Conservation (phyloP, 441 rosid species). For the Aleurites moluccanus region DNA sequence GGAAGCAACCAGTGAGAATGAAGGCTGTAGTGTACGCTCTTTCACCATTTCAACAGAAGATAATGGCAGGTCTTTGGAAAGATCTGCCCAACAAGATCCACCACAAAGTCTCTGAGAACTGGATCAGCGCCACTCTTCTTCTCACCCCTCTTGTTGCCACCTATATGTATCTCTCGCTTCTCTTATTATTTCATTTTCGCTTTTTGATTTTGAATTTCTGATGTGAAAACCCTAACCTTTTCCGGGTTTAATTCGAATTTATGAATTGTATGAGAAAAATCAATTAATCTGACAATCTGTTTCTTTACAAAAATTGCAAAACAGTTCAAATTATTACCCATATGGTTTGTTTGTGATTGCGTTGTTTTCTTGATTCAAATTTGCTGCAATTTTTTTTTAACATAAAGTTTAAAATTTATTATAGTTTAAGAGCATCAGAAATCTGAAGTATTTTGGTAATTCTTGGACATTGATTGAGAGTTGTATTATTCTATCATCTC, state of each 20-base stretch:
- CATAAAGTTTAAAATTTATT: not conserved
- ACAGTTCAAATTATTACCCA: not conserved
- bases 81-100: conserved; percentile 74
- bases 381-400: not conserved
- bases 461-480: not conserved
- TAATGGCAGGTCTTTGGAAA: conserved; percentile 81
- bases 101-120: conserved; percentile 93
- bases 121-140: conserved; percentile 83
- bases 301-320: too few species aligned
- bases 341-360: not conserved
- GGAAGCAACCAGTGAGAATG: conserved; percentile 84
- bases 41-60: conserved; percentile 95
- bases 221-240: not conserved
- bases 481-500: not conserved
- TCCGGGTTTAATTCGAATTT: not conserved
- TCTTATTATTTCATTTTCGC: not conserved
- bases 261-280: not conserved
- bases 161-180: conserved; percentile 42
- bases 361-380: not conserved
- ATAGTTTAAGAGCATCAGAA: not conserved
- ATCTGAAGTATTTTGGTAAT: not conserved
- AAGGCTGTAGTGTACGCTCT: conserved; percentile 93
- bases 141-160: conserved; percentile 70
- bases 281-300: too few species aligned
- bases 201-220: not conserved